Conservation (phyloP, 2,329 filamentous ascomycete genomes). For the Cladosporium austrohemisphaericum region DNA sequence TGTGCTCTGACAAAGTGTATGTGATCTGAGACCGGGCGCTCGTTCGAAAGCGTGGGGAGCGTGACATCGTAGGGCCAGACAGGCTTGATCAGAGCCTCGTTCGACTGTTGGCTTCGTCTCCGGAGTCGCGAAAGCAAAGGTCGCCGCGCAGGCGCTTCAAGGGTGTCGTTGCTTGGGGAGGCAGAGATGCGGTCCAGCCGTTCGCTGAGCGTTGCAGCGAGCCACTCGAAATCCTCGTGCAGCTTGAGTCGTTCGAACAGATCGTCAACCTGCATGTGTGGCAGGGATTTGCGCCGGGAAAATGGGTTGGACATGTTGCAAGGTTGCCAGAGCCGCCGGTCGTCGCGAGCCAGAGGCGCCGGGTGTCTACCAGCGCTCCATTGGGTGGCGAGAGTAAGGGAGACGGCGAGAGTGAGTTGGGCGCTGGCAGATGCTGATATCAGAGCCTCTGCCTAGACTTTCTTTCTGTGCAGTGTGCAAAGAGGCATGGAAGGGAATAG, state of each 20-base stretch:
- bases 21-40: conserved; percentile 6
- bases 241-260: conserved; percentile 14
- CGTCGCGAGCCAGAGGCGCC: too few species aligned
- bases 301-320: conserved; percentile 1
- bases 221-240: conserved; percentile 18
- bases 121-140: not conserved
- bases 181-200: not conserved
- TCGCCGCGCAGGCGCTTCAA: not conserved
- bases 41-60: not conserved
- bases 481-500: too few species aligned
- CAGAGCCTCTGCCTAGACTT: too few species aligned
- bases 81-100: not conserved
- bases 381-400: too few species aligned
- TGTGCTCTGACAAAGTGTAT: conserved; percentile 15
- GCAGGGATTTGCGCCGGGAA: not conserved
- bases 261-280: conserved; percentile 4
- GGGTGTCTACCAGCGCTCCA: too few species aligned
- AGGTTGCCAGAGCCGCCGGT: too few species aligned
- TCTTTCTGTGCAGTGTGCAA: too few species aligned
- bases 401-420: too few species aligned
- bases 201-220: conserved; percentile 13
- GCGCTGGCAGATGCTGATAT: too few species aligned
- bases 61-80: conserved; percentile 13
- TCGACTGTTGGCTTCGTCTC: not conserved
- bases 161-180: not conserved